phyloP scores from a whole-genome alignment of 345 rosid species.

The Turritis glabra region DNA sequence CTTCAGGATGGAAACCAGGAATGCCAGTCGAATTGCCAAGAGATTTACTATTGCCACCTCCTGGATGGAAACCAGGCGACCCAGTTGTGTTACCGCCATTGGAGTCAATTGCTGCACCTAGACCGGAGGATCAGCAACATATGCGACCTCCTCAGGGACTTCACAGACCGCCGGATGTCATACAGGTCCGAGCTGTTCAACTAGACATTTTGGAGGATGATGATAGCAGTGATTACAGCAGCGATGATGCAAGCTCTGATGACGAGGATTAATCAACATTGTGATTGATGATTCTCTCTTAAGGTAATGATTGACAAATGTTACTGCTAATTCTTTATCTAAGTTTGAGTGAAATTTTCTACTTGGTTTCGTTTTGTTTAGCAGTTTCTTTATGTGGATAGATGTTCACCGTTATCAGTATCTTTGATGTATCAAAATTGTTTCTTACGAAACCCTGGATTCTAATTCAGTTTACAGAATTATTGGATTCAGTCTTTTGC shows the following conservation, averaged over 20 bases:
- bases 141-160: conserved; percentile 50
- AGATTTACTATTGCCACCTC: conserved; percentile 74
- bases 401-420: neutral
- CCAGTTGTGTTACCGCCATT: conserved; percentile 71
- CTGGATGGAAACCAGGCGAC: conserved; percentile 96
- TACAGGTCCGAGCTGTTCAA: conserved; percentile 85
- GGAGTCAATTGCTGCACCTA: conserved; percentile 58
- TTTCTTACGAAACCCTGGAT: neutral
- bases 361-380: conserved; percentile 6
- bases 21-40: conserved; percentile 85
- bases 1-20: conserved; percentile 94
- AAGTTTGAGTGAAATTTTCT: neutral
- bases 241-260: conserved; percentile 46
- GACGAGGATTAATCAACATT: conserved; percentile 41
- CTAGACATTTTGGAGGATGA: conserved; percentile 79
- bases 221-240: conserved; percentile 68
- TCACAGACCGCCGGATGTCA: conserved; percentile 64
- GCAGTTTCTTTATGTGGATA: neutral
- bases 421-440: neutral
- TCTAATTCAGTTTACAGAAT: neutral
- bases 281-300: neutral
- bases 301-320: conserved; percentile 8
- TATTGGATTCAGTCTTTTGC: neutral
- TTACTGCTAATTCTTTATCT: conserved; percentile 9
- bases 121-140: conserved; percentile 47